A percentile compares a stretch with the other conserved stretches of the same genome.
Evolutionary conservation across 139 green algal species (phyloP).

Genomic region (Deuterostichococcus epilithicus): DNA sequence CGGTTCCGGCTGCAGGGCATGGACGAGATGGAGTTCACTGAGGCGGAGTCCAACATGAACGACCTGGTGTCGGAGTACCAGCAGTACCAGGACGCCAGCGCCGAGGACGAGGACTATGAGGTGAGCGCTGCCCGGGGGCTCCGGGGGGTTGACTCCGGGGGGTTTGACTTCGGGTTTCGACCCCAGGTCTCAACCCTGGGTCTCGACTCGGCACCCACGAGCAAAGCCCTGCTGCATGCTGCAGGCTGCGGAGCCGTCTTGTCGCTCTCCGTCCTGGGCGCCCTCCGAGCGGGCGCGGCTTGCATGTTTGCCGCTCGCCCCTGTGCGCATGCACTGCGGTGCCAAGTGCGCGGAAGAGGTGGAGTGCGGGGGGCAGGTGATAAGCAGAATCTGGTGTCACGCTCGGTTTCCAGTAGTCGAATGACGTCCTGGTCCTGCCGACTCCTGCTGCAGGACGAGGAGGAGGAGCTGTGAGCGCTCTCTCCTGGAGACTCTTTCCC

Average conservation of each 20-base stretch:
- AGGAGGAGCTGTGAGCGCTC: neutral
- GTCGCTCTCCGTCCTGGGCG: neutral
- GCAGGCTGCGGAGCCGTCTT: neutral
- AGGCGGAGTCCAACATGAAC: constrained; percentile 99
- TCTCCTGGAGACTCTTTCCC: too few relatives aligned
- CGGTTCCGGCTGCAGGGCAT: constrained; percentile 87
- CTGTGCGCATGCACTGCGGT: too few relatives aligned
- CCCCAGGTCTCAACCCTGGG: neutral
- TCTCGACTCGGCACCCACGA: too few relatives aligned
- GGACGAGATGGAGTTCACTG: constrained; percentile 99
- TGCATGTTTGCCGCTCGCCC: too few relatives aligned
- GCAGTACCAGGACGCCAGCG: constrained; percentile 96
- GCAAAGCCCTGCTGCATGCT: too few relatives aligned
- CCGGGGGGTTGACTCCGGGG: too few relatives aligned
- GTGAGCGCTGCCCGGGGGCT: too few relatives aligned
- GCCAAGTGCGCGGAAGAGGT: neutral
- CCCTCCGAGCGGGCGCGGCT: neutral
- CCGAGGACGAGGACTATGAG: constrained; percentile 77
- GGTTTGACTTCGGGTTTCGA: constrained; percentile 47
- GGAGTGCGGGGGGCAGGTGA: neutral
- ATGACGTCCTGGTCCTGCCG: neutral
- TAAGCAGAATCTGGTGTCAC: neutral
- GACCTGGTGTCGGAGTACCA: constrained; percentile 97
- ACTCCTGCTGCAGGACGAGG: neutral
- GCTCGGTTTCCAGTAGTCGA: neutral